Evolutionary conservation across 2,329 filamentous ascomycete species (phyloP), one percentile per base, ranked within the genome.

Genomic region (Ophiocordyceps camponoti-leonardi): DNA sequence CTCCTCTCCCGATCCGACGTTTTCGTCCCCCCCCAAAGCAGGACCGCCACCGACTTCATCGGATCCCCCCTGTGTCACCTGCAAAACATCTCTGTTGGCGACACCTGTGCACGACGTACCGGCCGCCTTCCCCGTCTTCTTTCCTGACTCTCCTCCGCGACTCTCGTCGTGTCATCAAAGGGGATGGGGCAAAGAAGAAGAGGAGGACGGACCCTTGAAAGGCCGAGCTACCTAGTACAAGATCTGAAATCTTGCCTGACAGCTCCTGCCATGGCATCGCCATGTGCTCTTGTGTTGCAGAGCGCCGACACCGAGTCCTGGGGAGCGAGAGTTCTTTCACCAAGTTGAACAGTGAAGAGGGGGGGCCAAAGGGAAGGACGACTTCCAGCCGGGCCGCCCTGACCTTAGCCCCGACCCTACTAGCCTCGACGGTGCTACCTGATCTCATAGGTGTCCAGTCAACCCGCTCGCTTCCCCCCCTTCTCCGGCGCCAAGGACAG

Each of bases 201-300:
- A 40, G 40, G 26, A 28, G 26, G 18, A 40, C 39, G 44, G 46
- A 48, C 44, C 41, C 46, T 48, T 41, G 46, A 33, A 41, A 42
- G 23, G 33, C 26, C 42, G 8, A 31, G 44, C 20, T 19, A 31
- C 47, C 43, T 46, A 23, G 47, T 39, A 48, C 47, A 46, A 46
- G 45, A 48, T 46, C 47, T 46, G 44, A 23, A 43, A 44, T 46
- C 42, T 44, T 46, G 47, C 44, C 42, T 44, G 42, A 39, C 47
- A 39, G 42, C 6, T 19, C n/a, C 42, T 35, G 41, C 41, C 43
- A 42, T 23, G 41, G 42, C 20, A 35, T 23, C 37, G 26, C 46
- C 44, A 43, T 44, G 44, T 44, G 46, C 35, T 30, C 33, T 44
- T 40, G 46, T 48, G 41, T 41, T 22, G 44, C 46, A 23, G 20